phyloP scores from a whole-genome alignment of 176 grass and related monocot genomes.

The Coix lacrymajobi region DNA sequence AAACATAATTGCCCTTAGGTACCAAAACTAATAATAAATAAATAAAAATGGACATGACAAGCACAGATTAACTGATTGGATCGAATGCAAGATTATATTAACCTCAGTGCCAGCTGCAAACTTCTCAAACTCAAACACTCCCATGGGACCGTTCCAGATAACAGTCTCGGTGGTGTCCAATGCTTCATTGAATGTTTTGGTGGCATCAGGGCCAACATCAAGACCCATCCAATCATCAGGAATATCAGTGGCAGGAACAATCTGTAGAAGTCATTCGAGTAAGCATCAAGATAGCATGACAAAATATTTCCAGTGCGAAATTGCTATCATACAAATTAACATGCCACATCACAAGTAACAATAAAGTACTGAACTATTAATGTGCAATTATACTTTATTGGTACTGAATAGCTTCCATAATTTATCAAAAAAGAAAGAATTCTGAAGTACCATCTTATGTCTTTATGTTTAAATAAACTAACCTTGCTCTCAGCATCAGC shows the following conservation, averaged over 20 bases:
- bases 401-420: not conserved
- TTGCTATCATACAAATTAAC: not conserved
- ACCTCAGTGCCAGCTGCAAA: slow-evolving; percentile 90
- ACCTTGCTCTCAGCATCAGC: slow-evolving; percentile 95
- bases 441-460: not conserved
- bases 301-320: not conserved
- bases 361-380: not conserved
- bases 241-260: slow-evolving; percentile 68
- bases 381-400: not conserved
- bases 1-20: not conserved
- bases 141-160: slow-evolving; percentile 98
- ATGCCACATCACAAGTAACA: not conserved
- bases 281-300: not conserved
- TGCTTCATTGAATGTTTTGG: slow-evolving; percentile 58
- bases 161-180: slow-evolving; percentile 60
- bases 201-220: slow-evolving; percentile 83
- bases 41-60: not conserved
- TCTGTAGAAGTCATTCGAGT: slow-evolving; percentile 27
- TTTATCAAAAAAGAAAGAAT: not conserved
- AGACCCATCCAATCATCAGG: slow-evolving; percentile 96
- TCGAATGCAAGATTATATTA: not conserved
- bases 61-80: not conserved
- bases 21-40: not conserved
- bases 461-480: not conserved
- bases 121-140: slow-evolving; percentile 96